Base-by-base conservation (phyloP, 225 moss, liverwort and hornwort species). In the Asterella californica region DNA sequence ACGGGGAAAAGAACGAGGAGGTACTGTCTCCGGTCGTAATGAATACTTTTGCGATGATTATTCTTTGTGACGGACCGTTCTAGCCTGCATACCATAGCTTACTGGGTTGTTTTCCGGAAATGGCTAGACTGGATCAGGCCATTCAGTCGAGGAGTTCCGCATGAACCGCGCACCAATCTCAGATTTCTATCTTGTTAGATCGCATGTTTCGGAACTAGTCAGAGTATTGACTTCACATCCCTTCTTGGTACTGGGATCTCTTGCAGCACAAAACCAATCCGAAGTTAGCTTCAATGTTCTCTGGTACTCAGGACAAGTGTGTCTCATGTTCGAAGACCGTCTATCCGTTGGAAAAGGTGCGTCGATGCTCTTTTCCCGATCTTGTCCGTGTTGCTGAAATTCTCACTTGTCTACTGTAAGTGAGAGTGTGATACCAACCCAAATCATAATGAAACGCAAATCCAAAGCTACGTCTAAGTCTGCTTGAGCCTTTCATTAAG, bases 251-350 rank as follows among this genome's bases (percentile, higher is more conserved):
- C 4, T 74, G 49, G 9, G 67, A 29, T 27, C 78, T 84, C 72
- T 84, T 85, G 83, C 91, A 92, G 94, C 79, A 59, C 77, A 94
- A 91, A 86, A 65, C 86, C 12, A 93, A 94, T 47, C 87, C 94
- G 61, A 97, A 94, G 88, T 91, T 94, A 76, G 86, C 96, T 24
- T 91, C 94, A 54, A 87, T 93, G 89, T 97, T 97, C 76, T 93
- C 93, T 71, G 96, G 96, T 34, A 97, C 96, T 79, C 96, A 94
- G 88, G 96, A 97, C 34, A 97, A 97, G 80, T 97, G 96, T 79
- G 83, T 97, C 67, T 86, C 96, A 36, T 97, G 96, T 83, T 75
- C 69, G 70, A 97, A 97, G 80, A 97, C 92, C 32, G 96, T 97
- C 29, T 97, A 97, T 85, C 96, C 96, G 2, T 89, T 93, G 68